Conservation (phyloP, 2,329 filamentous ascomycete genomes). For the Cladosporium sp. region DNA sequence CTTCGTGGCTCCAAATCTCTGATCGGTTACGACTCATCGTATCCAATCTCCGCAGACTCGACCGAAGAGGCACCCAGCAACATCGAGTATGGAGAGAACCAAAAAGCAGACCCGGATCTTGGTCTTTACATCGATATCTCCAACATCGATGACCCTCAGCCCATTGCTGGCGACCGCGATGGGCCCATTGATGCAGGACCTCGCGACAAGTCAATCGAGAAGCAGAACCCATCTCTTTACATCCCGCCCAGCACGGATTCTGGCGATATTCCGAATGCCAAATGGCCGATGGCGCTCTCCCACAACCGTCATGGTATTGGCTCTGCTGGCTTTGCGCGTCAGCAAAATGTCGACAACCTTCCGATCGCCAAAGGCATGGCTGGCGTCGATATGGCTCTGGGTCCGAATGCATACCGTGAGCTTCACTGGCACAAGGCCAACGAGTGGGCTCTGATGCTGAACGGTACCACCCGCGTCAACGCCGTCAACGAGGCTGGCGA, state of each 20-base stretch:
- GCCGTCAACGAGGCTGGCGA: slow-evolving; percentile 30
- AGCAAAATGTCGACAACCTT: slow-evolving; percentile 36
- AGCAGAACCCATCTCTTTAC: slow-evolving; percentile 37
- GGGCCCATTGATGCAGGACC: slow-evolving; percentile 36
- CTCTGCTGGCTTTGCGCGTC: slow-evolving; percentile 38
- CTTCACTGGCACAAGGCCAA: slow-evolving; percentile 32
- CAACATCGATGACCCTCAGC: slow-evolving; percentile 37
- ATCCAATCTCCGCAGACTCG: slow-evolving; percentile 19
- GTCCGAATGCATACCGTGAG: slow-evolving; percentile 30
- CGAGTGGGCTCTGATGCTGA: slow-evolving; percentile 30
- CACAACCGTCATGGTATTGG: slow-evolving; percentile 38
- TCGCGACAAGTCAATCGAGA: slow-evolving; percentile 33
- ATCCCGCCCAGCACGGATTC: slow-evolving; percentile 36
- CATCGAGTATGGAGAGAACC: slow-evolving; percentile 34
- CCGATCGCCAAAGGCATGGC: slow-evolving; percentile 40
- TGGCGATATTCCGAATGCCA: slow-evolving; percentile 36
- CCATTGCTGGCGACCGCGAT: slow-evolving; percentile 34
- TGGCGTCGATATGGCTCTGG: slow-evolving; percentile 39
- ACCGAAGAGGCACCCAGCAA: slow-evolving; percentile 29
- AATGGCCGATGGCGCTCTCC: slow-evolving; percentile 40
- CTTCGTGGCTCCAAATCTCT: slow-evolving; percentile 31
- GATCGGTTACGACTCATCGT: slow-evolving; percentile 25
- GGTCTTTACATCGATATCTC: slow-evolving; percentile 37
- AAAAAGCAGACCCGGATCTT: slow-evolving; percentile 33
- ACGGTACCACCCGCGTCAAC: slow-evolving; percentile 27